Base-by-base conservation (phyloP, 768 basidiomycete species). In the Tulasnella calospora region DNA sequence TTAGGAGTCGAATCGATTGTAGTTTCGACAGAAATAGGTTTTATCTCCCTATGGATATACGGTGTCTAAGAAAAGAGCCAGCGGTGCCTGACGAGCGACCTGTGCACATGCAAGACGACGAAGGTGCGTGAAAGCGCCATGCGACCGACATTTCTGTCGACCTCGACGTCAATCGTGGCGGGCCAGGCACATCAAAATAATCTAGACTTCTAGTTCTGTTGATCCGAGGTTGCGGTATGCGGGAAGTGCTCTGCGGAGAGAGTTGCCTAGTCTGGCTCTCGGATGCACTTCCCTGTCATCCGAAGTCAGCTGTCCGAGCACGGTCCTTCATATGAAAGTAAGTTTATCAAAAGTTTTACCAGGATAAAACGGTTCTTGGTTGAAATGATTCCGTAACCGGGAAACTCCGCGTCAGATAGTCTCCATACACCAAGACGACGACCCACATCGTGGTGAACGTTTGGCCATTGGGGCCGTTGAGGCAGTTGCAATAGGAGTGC, bases 51-150 rank as follows among this genome's bases (percentile, higher is more conserved):
- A 5, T 47, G 7, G 7, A 7, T 7, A 1, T 47, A 3, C 15
- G 8, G 46, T 47, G 3, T 10, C 5, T 61, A 27, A 61, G 15
- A 6, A 61, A 30, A 8, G 30, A 61, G 30, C 6, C 1, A 9
- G 23, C 3, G n/a, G 57, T 61, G 10, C 57, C 57, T 61, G 30
- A 30, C 57, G 19, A 9, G 19, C n/a, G 12, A 27, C 19, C n/a
- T 27, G 57, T 27, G 57, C 57, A 27, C 57, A 61, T 61, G 57
- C 57, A 61, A 30, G 30, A 8, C n/a, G 57, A 61, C 57, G 57
- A 61, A 61, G 57, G 57, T 61, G 57, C 57, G 57, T 61, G 21
- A 61, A 61, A 61, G 30, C 57, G 57, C 57, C 57, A 61, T 61
- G 57, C 57, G 57, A 61, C 30, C 57, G 57, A 61, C 57, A 61